phyloP scores from a whole-genome alignment of 805 yeast species.

The Sugiyamaella boreocaroliniensis region DNA sequence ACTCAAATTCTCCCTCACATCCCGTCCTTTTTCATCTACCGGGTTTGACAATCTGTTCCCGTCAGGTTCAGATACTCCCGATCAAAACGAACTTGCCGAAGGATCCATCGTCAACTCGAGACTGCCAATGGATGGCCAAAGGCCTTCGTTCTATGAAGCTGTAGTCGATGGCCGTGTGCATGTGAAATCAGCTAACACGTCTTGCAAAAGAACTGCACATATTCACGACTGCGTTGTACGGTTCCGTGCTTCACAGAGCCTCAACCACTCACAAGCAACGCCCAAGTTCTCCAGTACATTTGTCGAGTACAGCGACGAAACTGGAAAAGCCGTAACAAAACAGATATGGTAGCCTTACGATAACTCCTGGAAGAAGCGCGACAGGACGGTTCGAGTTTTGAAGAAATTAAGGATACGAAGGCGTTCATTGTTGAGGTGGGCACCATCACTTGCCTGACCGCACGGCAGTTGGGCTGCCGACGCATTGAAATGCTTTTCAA shows the following conservation, averaged over 20 bases:
- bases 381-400: constrained; percentile 57
- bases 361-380: constrained; percentile 11
- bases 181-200: not conserved
- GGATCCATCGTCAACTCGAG: not conserved
- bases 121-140: constrained; percentile 2
- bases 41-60: constrained; percentile 14
- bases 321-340: constrained; percentile 2
- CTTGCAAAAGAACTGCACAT: not conserved
- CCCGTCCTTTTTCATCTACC: constrained; percentile 14
- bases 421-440: constrained; percentile 85
- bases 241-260: constrained; percentile 11
- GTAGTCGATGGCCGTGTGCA: constrained; percentile 12
- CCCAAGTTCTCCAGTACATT: constrained; percentile 11
- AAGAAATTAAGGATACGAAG: constrained; percentile 70
- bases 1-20: constrained; percentile 8
- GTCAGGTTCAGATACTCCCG: constrained; percentile 14
- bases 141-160: constrained; percentile 11
- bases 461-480: constrained; percentile 95
- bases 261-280: constrained; percentile 10
- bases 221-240: not conserved
- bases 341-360: constrained; percentile 8
- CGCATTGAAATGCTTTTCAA: constrained; percentile 76
- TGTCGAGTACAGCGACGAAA: constrained; percentile 6
- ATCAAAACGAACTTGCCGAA: constrained; percentile 3
- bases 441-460: constrained; percentile 92